Evolutionary conservation across 192 early-diverging fungal species (phyloP).

Genomic region (Backusella tuberculispora): DNA sequence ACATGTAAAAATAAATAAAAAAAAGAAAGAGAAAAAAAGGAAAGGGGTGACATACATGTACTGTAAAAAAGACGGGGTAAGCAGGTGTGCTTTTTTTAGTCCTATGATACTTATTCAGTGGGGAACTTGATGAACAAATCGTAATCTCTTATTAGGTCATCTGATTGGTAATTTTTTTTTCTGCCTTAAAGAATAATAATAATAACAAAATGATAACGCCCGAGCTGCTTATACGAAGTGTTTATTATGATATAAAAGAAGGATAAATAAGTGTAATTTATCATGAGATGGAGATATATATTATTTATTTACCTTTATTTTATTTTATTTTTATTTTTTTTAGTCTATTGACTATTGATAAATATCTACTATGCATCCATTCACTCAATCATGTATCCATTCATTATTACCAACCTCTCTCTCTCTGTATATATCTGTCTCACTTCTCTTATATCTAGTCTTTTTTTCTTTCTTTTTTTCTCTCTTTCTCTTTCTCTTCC

Average conservation of each 20-base stretch:
- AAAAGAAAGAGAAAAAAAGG: background rate
- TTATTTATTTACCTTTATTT: too few relatives aligned
- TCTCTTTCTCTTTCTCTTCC: background rate
- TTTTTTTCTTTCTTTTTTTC: background rate
- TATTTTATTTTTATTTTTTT: too few relatives aligned
- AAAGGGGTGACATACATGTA: background rate
- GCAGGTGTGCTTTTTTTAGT: background rate
- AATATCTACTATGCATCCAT: too few relatives aligned
- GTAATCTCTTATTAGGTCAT: background rate
- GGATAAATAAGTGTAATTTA: background rate
- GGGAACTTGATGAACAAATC: background rate
- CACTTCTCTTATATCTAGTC: background rate
- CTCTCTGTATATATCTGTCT: too few relatives aligned
- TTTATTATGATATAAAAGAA: background rate
- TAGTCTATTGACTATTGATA: too few relatives aligned
- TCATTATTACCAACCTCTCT: too few relatives aligned
- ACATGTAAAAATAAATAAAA: too few relatives aligned
- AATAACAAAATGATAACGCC: background rate
- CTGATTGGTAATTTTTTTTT: slow-evolving; percentile 15
- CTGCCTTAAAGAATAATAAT: slow-evolving; percentile 6
- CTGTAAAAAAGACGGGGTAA: too few relatives aligned
- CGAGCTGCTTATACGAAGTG: background rate
- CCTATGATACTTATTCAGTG: too few relatives aligned
- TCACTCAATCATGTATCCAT: too few relatives aligned
- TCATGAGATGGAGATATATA: too few relatives aligned